Conservation (phyloP, 176 grass and related monocot species). For the Otatea glauca region DNA sequence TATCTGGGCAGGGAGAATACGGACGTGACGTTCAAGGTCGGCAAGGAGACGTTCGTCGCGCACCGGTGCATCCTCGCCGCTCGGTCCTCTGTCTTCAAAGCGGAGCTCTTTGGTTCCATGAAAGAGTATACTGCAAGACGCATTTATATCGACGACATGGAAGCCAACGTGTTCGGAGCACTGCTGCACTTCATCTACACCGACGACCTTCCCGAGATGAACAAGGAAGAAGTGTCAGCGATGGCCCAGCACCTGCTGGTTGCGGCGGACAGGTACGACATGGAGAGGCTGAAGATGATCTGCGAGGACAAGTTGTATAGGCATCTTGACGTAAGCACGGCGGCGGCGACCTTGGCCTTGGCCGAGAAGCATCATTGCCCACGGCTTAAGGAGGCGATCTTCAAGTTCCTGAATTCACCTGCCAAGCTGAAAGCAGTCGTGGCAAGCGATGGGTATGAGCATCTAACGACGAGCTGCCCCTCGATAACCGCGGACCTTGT, state of each 20-base stretch:
- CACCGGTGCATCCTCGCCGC: conserved; percentile 45
- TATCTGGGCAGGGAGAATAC: not conserved
- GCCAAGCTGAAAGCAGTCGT: not conserved
- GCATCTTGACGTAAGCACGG: no score
- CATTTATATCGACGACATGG: conserved; percentile 43
- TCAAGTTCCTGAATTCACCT: no score
- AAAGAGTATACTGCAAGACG: not conserved
- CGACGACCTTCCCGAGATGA: conserved; percentile 25
- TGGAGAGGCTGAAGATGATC: conserved; percentile 47
- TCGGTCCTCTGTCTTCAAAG: conserved; percentile 46
- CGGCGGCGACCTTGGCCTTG: no score
- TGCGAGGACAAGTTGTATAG: no score
- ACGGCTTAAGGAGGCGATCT: no score
- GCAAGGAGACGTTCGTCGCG: not conserved
- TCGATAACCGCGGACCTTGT: conserved; percentile 13
- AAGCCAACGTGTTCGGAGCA: conserved; percentile 2
- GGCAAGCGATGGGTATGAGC: conserved; percentile 6
- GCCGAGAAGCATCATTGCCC: no score
- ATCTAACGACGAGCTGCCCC: not conserved
- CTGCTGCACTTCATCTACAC: conserved; percentile 53
- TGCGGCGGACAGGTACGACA: conserved; percentile 46
- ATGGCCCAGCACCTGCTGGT: conserved; percentile 44
- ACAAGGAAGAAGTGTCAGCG: not conserved
- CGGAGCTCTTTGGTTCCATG: conserved; percentile 38
- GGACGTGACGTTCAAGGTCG: conserved; percentile 44